These are phyloP conservation scores for Candida boidinii DNA, from an alignment of 805 yeast genomes.

Conservation along the genomic window DNA sequence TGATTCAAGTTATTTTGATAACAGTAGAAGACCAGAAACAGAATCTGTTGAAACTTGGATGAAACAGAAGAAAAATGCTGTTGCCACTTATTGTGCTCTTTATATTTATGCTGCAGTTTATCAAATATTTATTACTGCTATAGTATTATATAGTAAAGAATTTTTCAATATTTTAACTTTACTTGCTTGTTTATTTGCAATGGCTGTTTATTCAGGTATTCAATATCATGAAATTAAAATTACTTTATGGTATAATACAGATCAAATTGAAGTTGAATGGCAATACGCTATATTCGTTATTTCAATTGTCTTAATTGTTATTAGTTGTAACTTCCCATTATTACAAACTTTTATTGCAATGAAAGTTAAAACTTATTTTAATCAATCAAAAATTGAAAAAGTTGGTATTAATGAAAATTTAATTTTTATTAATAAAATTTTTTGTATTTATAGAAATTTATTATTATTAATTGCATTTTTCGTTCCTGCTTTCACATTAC, in stretches of 20 bases:
- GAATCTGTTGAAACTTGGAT: constrained; percentile 17
- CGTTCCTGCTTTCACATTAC: constrained; percentile 36
- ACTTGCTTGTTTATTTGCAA: constrained; percentile 26
- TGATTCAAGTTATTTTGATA: constrained; percentile 3
- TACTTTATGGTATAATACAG: constrained; percentile 13
- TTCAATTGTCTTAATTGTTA: constrained; percentile 29
- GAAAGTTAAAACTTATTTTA: constrained; percentile 8
- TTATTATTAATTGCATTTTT: constrained; percentile 27
- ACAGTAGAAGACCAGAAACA: constrained; percentile 4
- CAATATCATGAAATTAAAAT: constrained; percentile 29
- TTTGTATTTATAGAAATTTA: constrained; percentile 30
- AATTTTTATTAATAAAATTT: constrained; percentile 23
- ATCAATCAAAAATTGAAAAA: constrained; percentile 11
- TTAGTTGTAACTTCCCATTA: constrained; percentile 25
- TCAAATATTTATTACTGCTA: constrained; percentile 27
- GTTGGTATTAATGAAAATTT: constrained; percentile 29
- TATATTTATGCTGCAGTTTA: constrained; percentile 35
- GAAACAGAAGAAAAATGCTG: constrained; percentile 11
- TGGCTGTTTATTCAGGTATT: constrained; percentile 36
- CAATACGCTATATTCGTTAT: constrained; percentile 25
- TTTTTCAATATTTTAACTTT: constrained; percentile 17
- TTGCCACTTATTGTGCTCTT: constrained; percentile 30
- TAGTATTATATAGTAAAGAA: constrained; percentile 29
- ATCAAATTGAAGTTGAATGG: constrained; percentile 18
- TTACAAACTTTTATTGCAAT: constrained; percentile 20